Base-by-base conservation (phyloP, 164 flowering plant species). In the grape (Vitis vinifera) region DNA sequence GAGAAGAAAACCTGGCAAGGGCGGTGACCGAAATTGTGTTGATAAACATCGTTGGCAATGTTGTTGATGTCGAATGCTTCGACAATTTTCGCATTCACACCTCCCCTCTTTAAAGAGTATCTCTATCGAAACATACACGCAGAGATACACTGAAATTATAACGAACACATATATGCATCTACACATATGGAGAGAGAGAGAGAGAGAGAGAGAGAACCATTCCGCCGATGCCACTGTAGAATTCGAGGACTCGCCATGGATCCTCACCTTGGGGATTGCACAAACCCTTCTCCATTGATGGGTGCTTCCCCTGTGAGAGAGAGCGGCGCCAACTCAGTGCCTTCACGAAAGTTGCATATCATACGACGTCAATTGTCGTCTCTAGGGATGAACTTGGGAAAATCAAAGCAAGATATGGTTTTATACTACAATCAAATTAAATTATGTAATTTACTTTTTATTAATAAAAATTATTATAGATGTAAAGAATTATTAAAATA, bases 221-320 rank as follows among this genome's bases (percentile, higher is more conserved):
- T 76, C 97, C 98, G 47, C 98, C 98, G 31, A 94, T 87, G 58
- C 98, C 98, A 64, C 98, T 94, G 85, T 94, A 92, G 87, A 94
- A 94, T 67, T 92, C 98, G 6, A 94, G 88, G 27, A 88, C 90
- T 61, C 87, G 75, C 86, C 87, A 84, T 68, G 84, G 27, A 23
- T 23, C 80, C 66, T 82, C 81, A 11, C 29, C 63, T 23, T 57
- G 53, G 50, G 19, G 27, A 70, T 72, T 70, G 77, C 64, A n/a
- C 15, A 72, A 60, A 71, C 67, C 57, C 63, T 67, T 65, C 78
- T 29, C 66, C 71, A 67, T 73, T 55, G 62, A 15, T 62, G 14
- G 8, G 2, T 19, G 53, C 11, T 61, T 29, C 59, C 55, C 10
- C 61, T 58, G 5, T 23, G 44, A 0, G 44, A 3, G 44, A 37